A percentile compares a stretch with the other conserved stretches of the same genome.
phyloP scores from a whole-genome alignment of 192 early-diverging fungal species.

The Allomyces macrogynus region DNA sequence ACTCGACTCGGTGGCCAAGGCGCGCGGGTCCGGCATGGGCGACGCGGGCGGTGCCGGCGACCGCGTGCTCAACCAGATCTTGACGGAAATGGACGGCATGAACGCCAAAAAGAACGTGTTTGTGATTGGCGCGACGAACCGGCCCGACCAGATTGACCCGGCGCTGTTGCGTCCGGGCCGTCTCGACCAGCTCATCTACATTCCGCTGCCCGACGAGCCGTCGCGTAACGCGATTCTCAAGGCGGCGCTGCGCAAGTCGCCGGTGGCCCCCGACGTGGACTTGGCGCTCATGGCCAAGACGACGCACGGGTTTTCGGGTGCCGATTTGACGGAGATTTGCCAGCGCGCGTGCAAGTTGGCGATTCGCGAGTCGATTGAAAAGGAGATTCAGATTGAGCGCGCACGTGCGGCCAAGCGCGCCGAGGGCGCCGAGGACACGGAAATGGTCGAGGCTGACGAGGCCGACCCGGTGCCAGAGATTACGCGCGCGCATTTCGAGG shows the following conservation, averaged over 20 bases:
- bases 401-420: conserved; percentile 9
- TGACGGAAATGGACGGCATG: conserved; percentile 99
- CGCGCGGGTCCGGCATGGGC: conserved; percentile 57
- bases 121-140: conserved; percentile 97
- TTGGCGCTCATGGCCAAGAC: conserved; percentile 65
- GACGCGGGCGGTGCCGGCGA: conserved; percentile 87
- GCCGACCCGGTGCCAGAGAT: conserved; percentile 75
- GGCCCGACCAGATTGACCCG: conserved; percentile 95
- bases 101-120: conserved; percentile 99
- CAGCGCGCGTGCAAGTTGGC: conserved; percentile 93
- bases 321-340: conserved; percentile 96
- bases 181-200: conserved; percentile 97
- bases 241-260: conserved; percentile 85
- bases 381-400: conserved; percentile 53
- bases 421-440: conserved; percentile 30
- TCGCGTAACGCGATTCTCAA: conserved; percentile 69
- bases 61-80: conserved; percentile 94
- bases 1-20: conserved; percentile 92
- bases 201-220: conserved; percentile 72
- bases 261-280: conserved; percentile 58
- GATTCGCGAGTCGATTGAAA: conserved; percentile 87
- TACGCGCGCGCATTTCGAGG: conserved; percentile 90
- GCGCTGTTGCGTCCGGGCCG: conserved; percentile 94
- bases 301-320: conserved; percentile 90
- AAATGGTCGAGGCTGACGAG: conserved; percentile 47